Conservation (phyloP, 2,329 filamentous ascomycete genomes). For the Exophiala oligosperma region DNA sequence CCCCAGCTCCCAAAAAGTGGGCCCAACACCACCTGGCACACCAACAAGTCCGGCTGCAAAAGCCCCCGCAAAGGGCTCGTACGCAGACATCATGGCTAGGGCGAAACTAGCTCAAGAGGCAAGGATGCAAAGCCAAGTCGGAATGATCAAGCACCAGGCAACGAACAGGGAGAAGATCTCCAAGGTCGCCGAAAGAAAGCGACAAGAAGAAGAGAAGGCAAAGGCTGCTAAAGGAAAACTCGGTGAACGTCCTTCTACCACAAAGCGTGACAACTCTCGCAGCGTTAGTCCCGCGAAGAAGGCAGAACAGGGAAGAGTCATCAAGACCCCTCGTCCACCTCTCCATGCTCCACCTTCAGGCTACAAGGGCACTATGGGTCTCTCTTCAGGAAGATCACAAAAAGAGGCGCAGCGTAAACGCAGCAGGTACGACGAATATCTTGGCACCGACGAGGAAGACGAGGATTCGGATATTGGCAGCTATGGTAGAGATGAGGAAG, state of each 20-base stretch:
- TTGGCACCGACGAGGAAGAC: slow-evolving; percentile 50
- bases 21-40: slow-evolving; percentile 14
- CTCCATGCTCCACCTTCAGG: slow-evolving; percentile 27
- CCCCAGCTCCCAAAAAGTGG: slow-evolving; percentile 4
- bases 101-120: slow-evolving; percentile 46
- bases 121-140: slow-evolving; percentile 44
- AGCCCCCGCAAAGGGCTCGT: slow-evolving; percentile 54
- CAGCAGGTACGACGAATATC: slow-evolving; percentile 39
- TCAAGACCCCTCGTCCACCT: slow-evolving; percentile 22
- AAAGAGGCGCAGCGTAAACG: slow-evolving; percentile 31
- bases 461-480: slow-evolving; percentile 42
- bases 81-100: slow-evolving; percentile 61
- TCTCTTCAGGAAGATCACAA: slow-evolving; percentile 34
- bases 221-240: slow-evolving; percentile 40
- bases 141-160: slow-evolving; percentile 58
- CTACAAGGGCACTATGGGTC: slow-evolving; percentile 46
- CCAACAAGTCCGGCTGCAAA: slow-evolving; percentile 17
- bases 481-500: slow-evolving; percentile 36
- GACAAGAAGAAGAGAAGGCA: slow-evolving; percentile 45
- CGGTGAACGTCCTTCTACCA: slow-evolving; percentile 31
- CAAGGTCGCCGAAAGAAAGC: slow-evolving; percentile 50
- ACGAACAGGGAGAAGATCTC: slow-evolving; percentile 56
- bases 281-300: slow-evolving; percentile 32
- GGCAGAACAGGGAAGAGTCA: slow-evolving; percentile 31
- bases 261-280: slow-evolving; percentile 18